A percentile compares a stretch with the other conserved stretches of the same genome.
Evolutionary conservation across 768 basidiomycete species (phyloP).

Genomic region (Asterophora lycoperdoides): DNA sequence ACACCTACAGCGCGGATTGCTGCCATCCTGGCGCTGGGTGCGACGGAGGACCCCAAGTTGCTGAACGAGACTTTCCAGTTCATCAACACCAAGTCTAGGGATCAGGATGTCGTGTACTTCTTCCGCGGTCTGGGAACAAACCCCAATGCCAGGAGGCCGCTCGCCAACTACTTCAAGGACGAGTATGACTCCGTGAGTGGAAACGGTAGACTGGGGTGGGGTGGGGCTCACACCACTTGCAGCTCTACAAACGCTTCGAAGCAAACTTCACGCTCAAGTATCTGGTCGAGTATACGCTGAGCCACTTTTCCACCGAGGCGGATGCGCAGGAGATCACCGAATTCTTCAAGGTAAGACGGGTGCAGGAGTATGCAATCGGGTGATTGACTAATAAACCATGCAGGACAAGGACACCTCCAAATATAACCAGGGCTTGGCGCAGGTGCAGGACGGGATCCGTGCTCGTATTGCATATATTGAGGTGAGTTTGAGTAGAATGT

Average conservation of each 20-base stretch:
- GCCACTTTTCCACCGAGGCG: conserved; percentile 52
- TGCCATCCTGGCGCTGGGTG: conserved; percentile 68
- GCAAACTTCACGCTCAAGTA: conserved; percentile 58
- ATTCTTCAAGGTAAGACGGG: conserved; percentile 67
- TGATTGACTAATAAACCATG: conserved; percentile 20
- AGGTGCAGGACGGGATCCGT: conserved; percentile 64
- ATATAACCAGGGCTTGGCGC: conserved; percentile 58
- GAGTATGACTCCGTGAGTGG: conserved; percentile 59
- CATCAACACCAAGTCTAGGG: conserved; percentile 48
- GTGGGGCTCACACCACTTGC: conserved; percentile 4
- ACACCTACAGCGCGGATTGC: conserved; percentile 71
- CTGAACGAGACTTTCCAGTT: conserved; percentile 60
- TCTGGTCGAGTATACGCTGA: conserved; percentile 37
- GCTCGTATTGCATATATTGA: conserved; percentile 59
- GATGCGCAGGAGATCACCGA: conserved; percentile 59
- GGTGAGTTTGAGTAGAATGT: conserved; percentile 30
- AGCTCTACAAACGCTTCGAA: conserved; percentile 68
- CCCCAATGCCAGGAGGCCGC: conserved; percentile 44
- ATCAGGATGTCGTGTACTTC: conserved; percentile 64
- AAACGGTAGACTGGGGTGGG: neutral
- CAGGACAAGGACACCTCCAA: conserved; percentile 68
- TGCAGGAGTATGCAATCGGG: conserved; percentile 2
- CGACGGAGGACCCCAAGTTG: conserved; percentile 51
- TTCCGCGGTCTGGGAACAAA: conserved; percentile 58
- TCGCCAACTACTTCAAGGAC: conserved; percentile 62